phyloP scores from a whole-genome alignment of 441 rosid species.

The Lepidium campestre region DNA sequence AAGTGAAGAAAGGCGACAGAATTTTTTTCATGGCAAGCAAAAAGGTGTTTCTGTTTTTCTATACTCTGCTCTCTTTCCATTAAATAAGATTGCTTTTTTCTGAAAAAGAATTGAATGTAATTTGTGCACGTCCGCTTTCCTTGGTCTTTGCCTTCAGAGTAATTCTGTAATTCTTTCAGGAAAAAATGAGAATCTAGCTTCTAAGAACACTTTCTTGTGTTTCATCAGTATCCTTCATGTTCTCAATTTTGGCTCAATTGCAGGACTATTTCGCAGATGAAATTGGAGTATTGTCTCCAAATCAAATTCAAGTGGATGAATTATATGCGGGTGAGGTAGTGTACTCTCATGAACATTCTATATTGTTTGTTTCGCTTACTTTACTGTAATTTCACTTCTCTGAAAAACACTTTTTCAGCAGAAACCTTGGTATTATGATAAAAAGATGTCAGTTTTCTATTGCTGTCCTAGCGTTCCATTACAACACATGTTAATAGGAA shows the following conservation, averaged over 20 bases:
- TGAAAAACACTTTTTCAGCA: neutral
- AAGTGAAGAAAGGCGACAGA: conserved; percentile 85
- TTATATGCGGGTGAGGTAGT: conserved; percentile 96
- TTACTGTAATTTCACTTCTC: neutral
- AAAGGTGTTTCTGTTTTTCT: conserved; percentile 45
- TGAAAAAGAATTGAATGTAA: neutral
- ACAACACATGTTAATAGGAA: conserved; percentile 4
- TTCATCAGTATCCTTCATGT: neutral
- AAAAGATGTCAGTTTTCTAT: conserved; percentile 12
- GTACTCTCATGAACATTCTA: conserved; percentile 14
- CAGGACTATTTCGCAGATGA: conserved; percentile 95
- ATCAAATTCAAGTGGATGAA: conserved; percentile 85
- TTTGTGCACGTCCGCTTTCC: neutral
- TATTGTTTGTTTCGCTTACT: neutral
- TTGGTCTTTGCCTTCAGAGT: neutral
- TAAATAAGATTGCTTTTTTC: neutral
- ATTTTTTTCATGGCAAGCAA: conserved; percentile 88
- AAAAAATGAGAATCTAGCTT: neutral
- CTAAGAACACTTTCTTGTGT: neutral
- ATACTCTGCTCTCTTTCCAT: conserved; percentile 1
- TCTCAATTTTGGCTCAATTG: conserved; percentile 22
- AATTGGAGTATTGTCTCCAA: conserved; percentile 92
- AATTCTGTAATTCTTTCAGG: neutral
- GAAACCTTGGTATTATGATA: neutral
- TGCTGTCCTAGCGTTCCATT: neutral